Evolutionary conservation across 495 filamentous ascomycete species (phyloP).

Genomic region (Daldinia loculata): DNA sequence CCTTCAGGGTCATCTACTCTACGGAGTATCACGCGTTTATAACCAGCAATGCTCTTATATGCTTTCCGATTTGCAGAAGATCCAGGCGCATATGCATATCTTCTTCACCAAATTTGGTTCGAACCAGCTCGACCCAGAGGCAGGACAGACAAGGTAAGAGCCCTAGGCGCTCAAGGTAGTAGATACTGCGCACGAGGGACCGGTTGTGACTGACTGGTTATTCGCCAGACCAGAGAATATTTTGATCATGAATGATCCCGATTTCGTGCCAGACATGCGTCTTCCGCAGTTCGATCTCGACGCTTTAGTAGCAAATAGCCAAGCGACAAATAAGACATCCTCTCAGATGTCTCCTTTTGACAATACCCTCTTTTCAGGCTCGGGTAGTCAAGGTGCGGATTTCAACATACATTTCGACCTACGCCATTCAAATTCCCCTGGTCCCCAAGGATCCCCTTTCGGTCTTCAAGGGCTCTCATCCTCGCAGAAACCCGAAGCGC

Average conservation of each 20-base stretch:
- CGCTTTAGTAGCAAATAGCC: conserved; percentile 46
- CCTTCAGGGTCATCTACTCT: conserved; percentile 89
- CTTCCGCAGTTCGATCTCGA: conserved; percentile 68
- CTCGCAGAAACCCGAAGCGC: conserved; percentile 39
- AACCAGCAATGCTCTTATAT: conserved; percentile 87
- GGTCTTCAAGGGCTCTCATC: conserved; percentile 39
- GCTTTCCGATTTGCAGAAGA: conserved; percentile 78
- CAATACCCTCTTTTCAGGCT: conserved; percentile 17
- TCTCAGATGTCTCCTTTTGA: conserved; percentile 54
- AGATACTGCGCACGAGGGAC: background rate
- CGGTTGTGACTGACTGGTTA: conserved; percentile 18
- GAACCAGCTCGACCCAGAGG: conserved; percentile 71
- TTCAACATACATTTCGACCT: conserved; percentile 37
- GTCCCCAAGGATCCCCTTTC: conserved; percentile 26
- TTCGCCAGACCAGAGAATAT: conserved; percentile 76
- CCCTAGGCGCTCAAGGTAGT: background rate
- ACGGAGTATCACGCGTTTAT: conserved; percentile 85
- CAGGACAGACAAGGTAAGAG: conserved; percentile 74
- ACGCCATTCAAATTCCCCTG: conserved; percentile 27
- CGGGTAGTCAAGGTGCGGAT: conserved; percentile 14
- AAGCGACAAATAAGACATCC: conserved; percentile 55
- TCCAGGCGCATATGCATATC: conserved; percentile 74
- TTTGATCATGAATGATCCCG: conserved; percentile 81
- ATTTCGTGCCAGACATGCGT: conserved; percentile 76
- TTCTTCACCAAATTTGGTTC: conserved; percentile 61